These are phyloP conservation scores for Prinsepia uniflora DNA, from an alignment of 306 rosid species.

Conservation along the genomic window DNA sequence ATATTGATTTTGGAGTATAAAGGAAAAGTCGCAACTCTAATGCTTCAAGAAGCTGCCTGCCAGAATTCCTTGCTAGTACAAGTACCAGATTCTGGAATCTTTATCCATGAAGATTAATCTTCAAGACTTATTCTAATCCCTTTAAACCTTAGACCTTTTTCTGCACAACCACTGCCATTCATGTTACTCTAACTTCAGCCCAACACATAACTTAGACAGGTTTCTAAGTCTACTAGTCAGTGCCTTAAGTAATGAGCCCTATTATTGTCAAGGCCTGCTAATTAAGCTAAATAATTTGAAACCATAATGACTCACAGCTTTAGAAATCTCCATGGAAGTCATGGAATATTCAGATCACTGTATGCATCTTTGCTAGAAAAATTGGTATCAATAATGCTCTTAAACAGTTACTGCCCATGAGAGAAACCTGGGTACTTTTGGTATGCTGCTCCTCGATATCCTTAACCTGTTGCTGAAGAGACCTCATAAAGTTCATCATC, in stretches of 20 bases:
- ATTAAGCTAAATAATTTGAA: not conserved
- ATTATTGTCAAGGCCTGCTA: not conserved
- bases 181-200: not conserved
- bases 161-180: not conserved
- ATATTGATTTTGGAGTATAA: not conserved
- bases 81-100: not conserved
- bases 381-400: not conserved
- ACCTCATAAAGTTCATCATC: constrained; percentile 35
- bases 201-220: not conserved
- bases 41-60: not conserved
- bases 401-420: not conserved
- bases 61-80: not conserved
- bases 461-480: constrained; percentile 58
- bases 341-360: not conserved
- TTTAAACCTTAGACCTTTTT: not conserved
- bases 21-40: not conserved
- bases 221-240: not conserved
- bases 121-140: not conserved
- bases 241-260: not conserved
- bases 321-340: not conserved
- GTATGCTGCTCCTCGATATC: constrained; percentile 62
- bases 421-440: constrained; percentile 66
- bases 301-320: not conserved
- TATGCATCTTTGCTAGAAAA: not conserved
- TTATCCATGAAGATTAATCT: not conserved